Base-by-base conservation (phyloP, 1,284 basidiomycete genomes). In the Takashimella koratensis region DNA sequence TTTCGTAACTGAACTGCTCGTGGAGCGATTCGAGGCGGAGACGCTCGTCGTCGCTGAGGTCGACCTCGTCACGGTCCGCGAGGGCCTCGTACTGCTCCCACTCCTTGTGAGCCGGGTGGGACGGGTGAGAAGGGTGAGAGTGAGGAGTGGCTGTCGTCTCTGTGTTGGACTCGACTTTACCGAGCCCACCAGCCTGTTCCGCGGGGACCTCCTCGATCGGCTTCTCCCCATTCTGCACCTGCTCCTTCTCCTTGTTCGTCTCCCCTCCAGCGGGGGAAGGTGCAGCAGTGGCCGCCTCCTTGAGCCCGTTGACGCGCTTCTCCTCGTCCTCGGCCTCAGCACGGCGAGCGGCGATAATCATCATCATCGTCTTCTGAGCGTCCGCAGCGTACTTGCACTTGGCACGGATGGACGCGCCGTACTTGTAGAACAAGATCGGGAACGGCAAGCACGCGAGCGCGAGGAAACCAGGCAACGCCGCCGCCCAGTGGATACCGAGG, bases 401-500 rank as follows among this genome's bases (percentile, higher is more conserved):
- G 51, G 77, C 79, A 36, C 84, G 79, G 54, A 86, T 80, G 70
- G 74, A 77, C 40, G 74, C 73, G n/a, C 84, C 84, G 63, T 84
- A 70, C 49, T 65, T 67, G 63, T 75, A 78, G 60, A 80, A 79
- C 24, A 79, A 45, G 63, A 77, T 75, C 1, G 80, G 80, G 49
- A 79, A 67, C 5, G 85, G 85, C 62, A 80, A 80, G 64, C 83
- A 84, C 0, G 76, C 76, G 11, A 83, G 68, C 3, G 82, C 76
- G 48, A 86, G 58, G 64, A 81, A 81, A 8, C 79, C 85, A 60
- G 86, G 84, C 5, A 87, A 74, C 52, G 79, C 82, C 69, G 82
- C 79, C 2, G 82, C 84, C 85, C 85, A 86, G 54, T 82, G 74
- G 43, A 84, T 81, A 10, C 84, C 84, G 8, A 86, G 77, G 3